Evolutionary conservation across 306 rosid species (phyloP), one percentile per base, ranked within the genome.

Genomic region (Fragaria ananassa): DNA sequence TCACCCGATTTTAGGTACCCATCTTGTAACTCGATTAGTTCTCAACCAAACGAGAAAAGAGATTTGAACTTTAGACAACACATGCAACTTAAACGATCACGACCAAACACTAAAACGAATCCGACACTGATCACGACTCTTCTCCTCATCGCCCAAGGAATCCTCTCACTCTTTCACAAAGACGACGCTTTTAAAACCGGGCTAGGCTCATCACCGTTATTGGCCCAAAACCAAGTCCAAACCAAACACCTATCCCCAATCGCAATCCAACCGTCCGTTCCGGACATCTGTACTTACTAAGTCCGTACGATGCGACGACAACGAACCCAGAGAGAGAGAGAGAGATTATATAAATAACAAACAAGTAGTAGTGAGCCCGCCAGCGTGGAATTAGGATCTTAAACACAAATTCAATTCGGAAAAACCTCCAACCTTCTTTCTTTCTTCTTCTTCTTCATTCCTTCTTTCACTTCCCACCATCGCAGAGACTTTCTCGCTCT

Each of bases 311-410:
- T 63, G 23, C 2, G 21, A 6, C 25, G 46, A 63, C 69, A 45
- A 2, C 3, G 68, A 2, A 31, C 35, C 6, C 41, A 37, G 39
- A 37, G 6, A 37, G 6, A 37, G 39, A 4, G 39, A 3, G 39
- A 35, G 39, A 35, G 39, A 29, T 29, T 29, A 29, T 29, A 29
- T 29, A 35, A 35, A 35, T 37, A 39, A 39, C 8, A 39, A 39
- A 39, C 42, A 39, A 39, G 8, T 42, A 42, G 45, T 0, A 42
- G 39, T 6, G 47, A 65, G 70, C 70, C 70, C 70, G 70, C 70
- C 70, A 65, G 12, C 70, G 70, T 65, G 70, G 70, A 65, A 65
- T 65, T 65, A 17, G 70, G 70, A 35, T 64, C 46, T 6, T 34
- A 29, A 29, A 35, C 10, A 35, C 21, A 7, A 63, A 62, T 34